Base-by-base conservation (phyloP, 306 rosid species). In the Senna siamea region DNA sequence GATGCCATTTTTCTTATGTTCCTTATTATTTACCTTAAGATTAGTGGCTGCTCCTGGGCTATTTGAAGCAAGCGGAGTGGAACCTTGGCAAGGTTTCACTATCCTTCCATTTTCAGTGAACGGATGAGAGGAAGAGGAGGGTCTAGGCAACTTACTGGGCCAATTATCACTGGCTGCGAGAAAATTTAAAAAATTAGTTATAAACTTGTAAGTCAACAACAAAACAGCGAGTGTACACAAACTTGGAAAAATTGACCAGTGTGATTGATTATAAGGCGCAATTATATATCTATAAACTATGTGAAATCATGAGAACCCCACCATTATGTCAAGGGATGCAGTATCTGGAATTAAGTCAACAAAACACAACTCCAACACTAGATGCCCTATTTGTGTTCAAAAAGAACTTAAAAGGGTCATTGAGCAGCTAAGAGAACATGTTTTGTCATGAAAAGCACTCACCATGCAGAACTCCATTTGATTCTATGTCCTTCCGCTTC, bases 391-490 rank as follows among this genome's bases (percentile, higher is more conserved):
- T 54, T 67, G 72, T 35, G 58, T 66, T 48, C 48, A 57, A 78
- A 20, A 59, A 78, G 60, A 72, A 52, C 76, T 41, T 50, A 17
- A 60, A 26, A 26, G 64, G 67, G 51, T 20, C 63, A 66, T 52
- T 74, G 68, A 52, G 47, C 47, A 63, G 53, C 73, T 69, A 79
- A 5, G 37, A 53, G 73, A 58, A 72, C 66, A 73, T 17, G 63
- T 63, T 18, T 73, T 43, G 72, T 52, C 1, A 56, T 20, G 23
- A 52, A 83, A 50, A 72, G 41, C 78, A 88, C 98, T 88, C 91
- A 93, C 98, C 93, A 38, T 84, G 93, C 35, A 69, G 52, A 82
- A 84, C 74, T 79, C 98, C 98, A 80, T 89, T 93, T 41, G 86
- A 57, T 78, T 84, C 88, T 11, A 85, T 13, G 63, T 85, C 87